A percentile compares a stretch with the other conserved stretches of the same genome.
phyloP scores from a whole-genome alignment of 208 protist genomes.

The Plasmodiophora brassicae region DNA sequence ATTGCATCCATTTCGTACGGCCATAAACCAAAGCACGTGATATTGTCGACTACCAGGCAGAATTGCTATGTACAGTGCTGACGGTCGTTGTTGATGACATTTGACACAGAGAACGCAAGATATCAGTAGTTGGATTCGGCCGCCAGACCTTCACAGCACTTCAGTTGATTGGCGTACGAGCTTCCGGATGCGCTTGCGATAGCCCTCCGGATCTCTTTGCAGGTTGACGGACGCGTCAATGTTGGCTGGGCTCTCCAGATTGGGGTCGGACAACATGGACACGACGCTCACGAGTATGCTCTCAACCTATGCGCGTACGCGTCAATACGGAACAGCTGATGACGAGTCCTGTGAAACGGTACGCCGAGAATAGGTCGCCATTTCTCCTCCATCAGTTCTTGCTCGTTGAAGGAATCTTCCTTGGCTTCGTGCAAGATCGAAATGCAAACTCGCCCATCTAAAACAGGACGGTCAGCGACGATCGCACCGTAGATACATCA shows the following conservation, averaged over 20 bases:
- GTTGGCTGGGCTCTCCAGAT: conserved; percentile 42
- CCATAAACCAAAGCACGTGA: too few species aligned
- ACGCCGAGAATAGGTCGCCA: conserved; percentile 42
- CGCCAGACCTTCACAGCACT: conserved; percentile 26
- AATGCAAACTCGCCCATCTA: conserved; percentile 40
- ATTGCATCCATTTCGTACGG: too few species aligned
- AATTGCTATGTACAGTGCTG: too few species aligned
- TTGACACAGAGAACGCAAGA: too few species aligned
- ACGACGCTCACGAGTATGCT: conserved; percentile 29
- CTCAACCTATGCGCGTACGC: neutral
- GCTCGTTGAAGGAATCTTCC: conserved; percentile 39
- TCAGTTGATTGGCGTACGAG: conserved; percentile 30
- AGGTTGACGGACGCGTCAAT: conserved; percentile 34
- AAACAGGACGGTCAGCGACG: neutral
- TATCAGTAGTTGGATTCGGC: too few species aligned
- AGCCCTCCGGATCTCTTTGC: conserved; percentile 35
- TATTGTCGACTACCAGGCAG: too few species aligned
- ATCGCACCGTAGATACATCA: too few species aligned
- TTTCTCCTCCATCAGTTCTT: conserved; percentile 46
- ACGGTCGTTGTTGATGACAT: too few species aligned
- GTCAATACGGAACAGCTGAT: neutral
- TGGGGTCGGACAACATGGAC: conserved; percentile 33
- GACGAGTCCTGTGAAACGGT: neutral
- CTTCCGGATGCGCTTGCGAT: conserved; percentile 33
- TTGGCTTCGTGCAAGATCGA: conserved; percentile 46